Evolutionary conservation across 148 eudicot species (phyloP), one percentile per base, ranked within the genome.

Genomic region (Diospyros lotus): DNA sequence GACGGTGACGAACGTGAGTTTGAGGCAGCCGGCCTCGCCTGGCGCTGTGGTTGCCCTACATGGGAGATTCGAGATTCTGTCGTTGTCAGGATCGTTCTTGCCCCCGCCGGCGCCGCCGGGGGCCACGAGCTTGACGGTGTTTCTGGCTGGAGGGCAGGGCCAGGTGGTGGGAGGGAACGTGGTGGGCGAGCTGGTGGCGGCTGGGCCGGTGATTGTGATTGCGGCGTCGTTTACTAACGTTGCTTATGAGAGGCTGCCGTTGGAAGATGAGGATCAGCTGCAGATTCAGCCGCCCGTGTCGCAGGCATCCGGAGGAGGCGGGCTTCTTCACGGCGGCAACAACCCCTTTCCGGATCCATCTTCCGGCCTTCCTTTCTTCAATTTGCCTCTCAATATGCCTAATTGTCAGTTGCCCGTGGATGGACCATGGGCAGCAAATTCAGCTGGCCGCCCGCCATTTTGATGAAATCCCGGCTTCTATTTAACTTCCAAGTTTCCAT

Each of bases 41-140:
- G 92, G 78, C 1, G 82, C 90, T 0, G 84, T 87, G 3, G 87
- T 90, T 0, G 79, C 90, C 0, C 86, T 90, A 4, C 95, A 88
- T 11, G 95, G 95, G 4, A 59, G 90, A 70, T 90, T 90, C 68
- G 95, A 90, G 86, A 88, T 90, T 48, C 66, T 90, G 2, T 90
- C 95, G 1, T 61, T 90, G 5, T 77, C 95, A 0, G 95, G 95
- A 0, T 88, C 95, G 0, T 88, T 90, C 60, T 58, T 90, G 7
- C 95, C 95, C 0, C 92, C 92, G 6, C 95, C 95, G 1, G 90
- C 95, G 0, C 95, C 92, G 8, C 95, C 95, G 0, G 92, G 95
- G 1, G 95, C 90, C 3, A 90, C 95, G 3, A 85, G 90, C 62
- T 54, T 90, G 50, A 88, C 89, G 3, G 74, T 90, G 10, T 90